phyloP scores from a whole-genome alignment of 108 stramenopile species.

The Hondaea fermentalgiana region DNA sequence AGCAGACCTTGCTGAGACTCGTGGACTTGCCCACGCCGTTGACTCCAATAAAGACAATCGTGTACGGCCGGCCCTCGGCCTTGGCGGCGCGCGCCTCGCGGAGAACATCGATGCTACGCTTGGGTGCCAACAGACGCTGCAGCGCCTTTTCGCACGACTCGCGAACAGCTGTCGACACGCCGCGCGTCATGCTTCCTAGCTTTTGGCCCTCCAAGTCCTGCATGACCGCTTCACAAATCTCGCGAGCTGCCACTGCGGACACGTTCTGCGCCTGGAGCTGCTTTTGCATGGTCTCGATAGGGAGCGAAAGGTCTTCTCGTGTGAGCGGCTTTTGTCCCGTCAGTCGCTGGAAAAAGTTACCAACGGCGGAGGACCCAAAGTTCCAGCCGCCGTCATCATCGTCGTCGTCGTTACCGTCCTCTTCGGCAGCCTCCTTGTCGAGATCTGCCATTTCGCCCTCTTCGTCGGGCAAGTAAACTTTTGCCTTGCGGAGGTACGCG shows the following conservation, averaged over 20 bases:
- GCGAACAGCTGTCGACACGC: constrained; percentile 27
- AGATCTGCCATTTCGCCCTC: constrained; percentile 59
- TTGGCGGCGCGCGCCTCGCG: constrained; percentile 23
- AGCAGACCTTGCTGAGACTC: constrained; percentile 47
- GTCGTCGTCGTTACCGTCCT: constrained; percentile 39
- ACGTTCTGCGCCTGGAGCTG: constrained; percentile 78
- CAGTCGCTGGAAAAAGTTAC: not conserved
- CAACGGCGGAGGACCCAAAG: not conserved
- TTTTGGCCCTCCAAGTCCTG: constrained; percentile 36
- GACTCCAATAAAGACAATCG: constrained; percentile 87
- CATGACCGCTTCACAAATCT: constrained; percentile 35
- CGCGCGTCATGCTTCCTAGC: constrained; percentile 27
- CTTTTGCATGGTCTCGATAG: constrained; percentile 70
- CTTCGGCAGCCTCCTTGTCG: constrained; percentile 15
- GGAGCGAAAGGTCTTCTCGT: constrained; percentile 44
- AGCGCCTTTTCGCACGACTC: constrained; percentile 36
- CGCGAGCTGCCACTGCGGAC: constrained; percentile 63
- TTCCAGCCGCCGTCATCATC: constrained; percentile 18
- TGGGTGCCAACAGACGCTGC: constrained; percentile 42
- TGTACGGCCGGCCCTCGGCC: constrained; percentile 52
- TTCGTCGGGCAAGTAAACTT: constrained; percentile 71
- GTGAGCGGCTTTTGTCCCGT: constrained; percentile 22
- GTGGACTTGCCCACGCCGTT: constrained; percentile 71
- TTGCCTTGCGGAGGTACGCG: constrained; percentile 49
- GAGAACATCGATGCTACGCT: constrained; percentile 21